Base-by-base conservation (phyloP, 1,284 basidiomycete species). In the Microbotryum violaceum region DNA sequence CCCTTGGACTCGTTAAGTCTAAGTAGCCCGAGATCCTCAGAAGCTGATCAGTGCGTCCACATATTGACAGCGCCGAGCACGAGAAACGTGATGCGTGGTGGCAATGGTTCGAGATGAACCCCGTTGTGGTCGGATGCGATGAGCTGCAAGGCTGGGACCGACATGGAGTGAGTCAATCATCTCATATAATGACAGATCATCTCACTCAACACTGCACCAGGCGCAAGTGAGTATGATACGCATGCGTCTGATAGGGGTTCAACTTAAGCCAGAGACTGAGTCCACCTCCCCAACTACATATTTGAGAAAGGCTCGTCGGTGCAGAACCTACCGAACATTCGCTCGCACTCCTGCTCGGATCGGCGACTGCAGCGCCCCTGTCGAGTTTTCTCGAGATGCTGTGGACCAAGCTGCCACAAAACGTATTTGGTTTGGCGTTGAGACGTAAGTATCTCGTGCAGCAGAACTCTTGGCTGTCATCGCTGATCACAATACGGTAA, bases 41-140 rank as follows among this genome's bases (percentile, higher is more conserved):
- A 37, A 14, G 37, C 9, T 37, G 37, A 37, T 37, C 37, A 37
- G 14, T 37, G 37, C 37, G 14, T 37, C 37, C 12, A 16, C 12
- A 12, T 56, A 58, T 31, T 61, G 59, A 20, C 37, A 60, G 61
- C 42, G 61, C 61, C 47, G 59, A 65, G 6, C 59, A 60, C 16
- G 44, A 60, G 16, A 55, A 60, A 5, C 42, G 54, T 25, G 58
- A 64, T 46, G 56, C 65, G 10, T 64, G 65, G 65, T 73, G 70
- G 58, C 74, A 75, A 49, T 75, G 75, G 75, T 75, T 72, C 54
- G 75, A 75, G 59, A 67, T 72, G 29, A 69, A 70, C 5, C 75
- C 75, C 0, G 66, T 75, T 44, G 75, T 75, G 61, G 65, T 75
- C 4, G 75, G 75, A 4, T 70, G 68, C 29, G 69, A 72, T 52